Base-by-base conservation (phyloP, 2,329 filamentous ascomycete genomes). In the Scytalidium sp. region DNA sequence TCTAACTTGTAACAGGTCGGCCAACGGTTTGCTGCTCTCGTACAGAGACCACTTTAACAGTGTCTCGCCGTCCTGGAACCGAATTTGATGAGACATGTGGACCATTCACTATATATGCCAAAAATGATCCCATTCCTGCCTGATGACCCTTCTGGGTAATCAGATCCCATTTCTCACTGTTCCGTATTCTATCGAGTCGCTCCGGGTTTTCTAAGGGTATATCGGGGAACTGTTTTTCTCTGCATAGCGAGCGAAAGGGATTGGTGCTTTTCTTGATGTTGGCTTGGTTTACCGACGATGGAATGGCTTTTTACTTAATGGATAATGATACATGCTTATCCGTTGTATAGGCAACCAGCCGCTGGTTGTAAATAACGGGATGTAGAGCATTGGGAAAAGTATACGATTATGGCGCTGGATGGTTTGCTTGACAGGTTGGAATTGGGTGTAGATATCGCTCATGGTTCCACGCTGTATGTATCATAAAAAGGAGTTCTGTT, bases 231-330 rank as follows among this genome's bases (percentile, higher is more conserved):
- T 52, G 60, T 62, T 59, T 53, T 64, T 63, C 57, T 61, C 56
- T 65, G 63, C 64, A 67, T 67, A 67, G 63, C 63, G 58, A 65
- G 64, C 63, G 63, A 64, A 45, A 56, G 62, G 32, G 23, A 19
- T 36, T 25, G 59, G 52, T 54, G 56, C 51, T 48, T 56, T 57
- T 61, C 62, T 62, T 53, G 55, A 50, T 59, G 54, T 58, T 61
- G 56, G 61, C 50, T 53, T 57, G 54, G 53, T 56, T 54, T 57
- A 51, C 41, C 53, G 49, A 57, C 52, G 54, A 56, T 50, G 56
- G 49, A 52, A 43, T 49, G 50, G 47, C 52, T 54, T 56, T 52
- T 52, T 60, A 58, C 50, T 60, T 61, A 62, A 63, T 62, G 56
- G 58, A 62, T 62, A 53, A 64, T 59, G 61, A 64, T 59, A 63